Evolutionary conservation across 192 early-diverging fungal genomes (phyloP), one percentile per base, ranked within the genome.

Genomic region (Coemansia pectinata): DNA sequence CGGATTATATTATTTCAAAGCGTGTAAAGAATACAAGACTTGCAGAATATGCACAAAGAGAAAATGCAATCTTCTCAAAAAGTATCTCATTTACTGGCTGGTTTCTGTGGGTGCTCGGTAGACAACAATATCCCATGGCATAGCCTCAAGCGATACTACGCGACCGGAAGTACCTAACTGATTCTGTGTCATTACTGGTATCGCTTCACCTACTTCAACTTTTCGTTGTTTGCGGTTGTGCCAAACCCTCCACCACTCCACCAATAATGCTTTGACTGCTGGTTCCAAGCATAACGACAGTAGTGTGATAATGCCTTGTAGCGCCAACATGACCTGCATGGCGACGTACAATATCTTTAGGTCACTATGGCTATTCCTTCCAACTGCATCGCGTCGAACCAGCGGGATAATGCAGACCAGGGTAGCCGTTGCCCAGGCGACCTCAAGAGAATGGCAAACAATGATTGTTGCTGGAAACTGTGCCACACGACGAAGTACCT

Each of bases 401-500:
- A 75, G 42, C 2, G 67, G 62, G 33, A 75, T 65, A 1, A 75
- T 70, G 2, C 67, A 67, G 36, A 64, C 48, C 5, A 75, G 14
- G 1, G 73, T 75, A 12, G 67, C 63, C 1, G 73, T 75, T 9
- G 73, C 73, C 73, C 73, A 75, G 2, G 67, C 73, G 1, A 75
- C 66, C 48, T 75, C 73, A 1, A 75, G 63, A 0, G 73, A 50
- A 34, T 75, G 73, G 40, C 73, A 75, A 2, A 70, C 6, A 19
- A 75, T 65, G 21, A 75, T 75, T 3, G 66, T 69, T 8, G 73
- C 67, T 61, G 73, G 73, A 47, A 74, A 75, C 50, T 75, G 73
- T 1, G 73, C 73, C n/a, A 75, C 73, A 7, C 73, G 73, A 12
- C 73, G 73, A 11, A 75, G 73, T 1, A 75, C 47, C 59, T 75